phyloP scores from a whole-genome alignment of 2,329 filamentous ascomycete species.

The Herpotrichia juniperi region DNA sequence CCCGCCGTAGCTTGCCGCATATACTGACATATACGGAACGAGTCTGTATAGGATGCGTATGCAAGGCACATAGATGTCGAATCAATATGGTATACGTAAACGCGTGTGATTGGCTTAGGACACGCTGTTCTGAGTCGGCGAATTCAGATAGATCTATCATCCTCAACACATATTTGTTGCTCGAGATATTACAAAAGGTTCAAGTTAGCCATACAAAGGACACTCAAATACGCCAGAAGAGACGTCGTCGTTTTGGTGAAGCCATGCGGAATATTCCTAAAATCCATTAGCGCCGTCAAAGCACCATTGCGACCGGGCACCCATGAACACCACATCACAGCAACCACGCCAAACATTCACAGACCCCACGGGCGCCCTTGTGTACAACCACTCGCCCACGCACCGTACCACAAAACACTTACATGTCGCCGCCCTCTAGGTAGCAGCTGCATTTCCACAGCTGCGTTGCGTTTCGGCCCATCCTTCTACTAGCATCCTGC shows the following conservation, averaged over 20 bases:
- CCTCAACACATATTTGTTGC: too few species aligned
- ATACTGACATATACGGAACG: not conserved
- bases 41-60: not conserved
- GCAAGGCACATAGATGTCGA: not conserved
- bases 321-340: slow-evolving; percentile 5
- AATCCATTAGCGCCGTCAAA: too few species aligned
- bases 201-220: too few species aligned
- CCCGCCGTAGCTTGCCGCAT: not conserved
- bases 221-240: too few species aligned
- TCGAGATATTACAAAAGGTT: too few species aligned
- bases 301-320: too few species aligned
- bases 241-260: too few species aligned
- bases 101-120: not conserved
- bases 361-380: slow-evolving; percentile 22
- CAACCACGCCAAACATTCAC: slow-evolving; percentile 19
- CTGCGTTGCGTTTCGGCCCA: slow-evolving; percentile 31
- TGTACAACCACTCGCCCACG: slow-evolving; percentile 5
- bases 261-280: too few species aligned
- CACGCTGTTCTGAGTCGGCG: not conserved
- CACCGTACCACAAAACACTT: slow-evolving; percentile 13
- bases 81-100: not conserved
- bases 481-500: slow-evolving; percentile 21
- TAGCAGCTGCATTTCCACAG: slow-evolving; percentile 38
- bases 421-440: slow-evolving; percentile 37
- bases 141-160: too few species aligned